Evolutionary conservation across 2,329 filamentous ascomycete species (phyloP).

Genomic region (Fusarium drepaniforme): DNA sequence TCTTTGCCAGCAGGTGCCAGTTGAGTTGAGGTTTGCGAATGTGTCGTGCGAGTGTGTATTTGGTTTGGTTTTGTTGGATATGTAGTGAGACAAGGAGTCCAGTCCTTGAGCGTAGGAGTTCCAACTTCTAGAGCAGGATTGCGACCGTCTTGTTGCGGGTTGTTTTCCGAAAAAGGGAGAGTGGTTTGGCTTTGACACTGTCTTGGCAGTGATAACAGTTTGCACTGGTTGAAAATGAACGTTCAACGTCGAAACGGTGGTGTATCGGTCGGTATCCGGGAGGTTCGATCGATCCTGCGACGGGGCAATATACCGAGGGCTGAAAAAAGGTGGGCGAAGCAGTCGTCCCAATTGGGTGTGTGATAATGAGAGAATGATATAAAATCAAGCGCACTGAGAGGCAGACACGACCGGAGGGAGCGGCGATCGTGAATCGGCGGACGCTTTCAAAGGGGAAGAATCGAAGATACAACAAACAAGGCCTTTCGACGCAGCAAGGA

Average conservation of each 20-base stretch:
- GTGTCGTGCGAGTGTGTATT: slow-evolving; percentile 24
- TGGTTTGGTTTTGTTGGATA: slow-evolving; percentile 19
- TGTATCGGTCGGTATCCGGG: slow-evolving; percentile 40
- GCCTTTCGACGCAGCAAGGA: slow-evolving; percentile 41
- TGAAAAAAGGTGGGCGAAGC: slow-evolving; percentile 7
- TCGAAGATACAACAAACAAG: slow-evolving; percentile 40
- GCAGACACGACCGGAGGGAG: slow-evolving; percentile 37
- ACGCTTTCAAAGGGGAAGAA: slow-evolving; percentile 35
- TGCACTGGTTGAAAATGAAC: slow-evolving; percentile 36
- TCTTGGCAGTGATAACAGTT: slow-evolving; percentile 30
- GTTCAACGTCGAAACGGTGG: slow-evolving; percentile 46
- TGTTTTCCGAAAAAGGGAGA: slow-evolving; percentile 36
- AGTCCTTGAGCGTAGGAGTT: slow-evolving; percentile 41
- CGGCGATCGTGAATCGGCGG: slow-evolving; percentile 34
- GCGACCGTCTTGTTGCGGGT: slow-evolving; percentile 27
- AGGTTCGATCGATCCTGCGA: slow-evolving; percentile 46
- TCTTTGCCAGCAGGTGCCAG: slow-evolving; percentile 24
- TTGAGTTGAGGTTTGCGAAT: slow-evolving; percentile 26
- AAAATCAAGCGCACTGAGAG: slow-evolving; percentile 33
- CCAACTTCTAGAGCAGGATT: slow-evolving; percentile 33
- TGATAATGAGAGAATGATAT: slow-evolving; percentile 25
- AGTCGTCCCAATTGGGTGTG: slow-evolving; percentile 17
- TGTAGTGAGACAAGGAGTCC: slow-evolving; percentile 43
- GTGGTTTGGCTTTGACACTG: slow-evolving; percentile 23
- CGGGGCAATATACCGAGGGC: slow-evolving; percentile 36